phyloP scores from a whole-genome alignment of 2,329 filamentous ascomycete genomes.

The Apiospora aurea region DNA sequence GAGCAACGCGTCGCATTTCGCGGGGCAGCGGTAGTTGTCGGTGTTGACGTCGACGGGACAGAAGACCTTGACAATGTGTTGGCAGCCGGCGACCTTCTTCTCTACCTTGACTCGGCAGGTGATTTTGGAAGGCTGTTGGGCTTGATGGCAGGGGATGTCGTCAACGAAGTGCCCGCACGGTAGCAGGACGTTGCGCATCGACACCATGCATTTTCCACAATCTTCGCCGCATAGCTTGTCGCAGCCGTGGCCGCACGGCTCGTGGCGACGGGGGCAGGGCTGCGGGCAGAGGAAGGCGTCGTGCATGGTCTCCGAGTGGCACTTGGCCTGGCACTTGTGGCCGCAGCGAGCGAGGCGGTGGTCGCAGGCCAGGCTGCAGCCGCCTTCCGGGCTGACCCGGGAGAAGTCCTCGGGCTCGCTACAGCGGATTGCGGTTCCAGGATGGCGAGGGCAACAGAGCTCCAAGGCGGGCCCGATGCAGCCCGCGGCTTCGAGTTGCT shows the following conservation, averaged over 20 bases:
- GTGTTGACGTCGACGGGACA: slow-evolving; percentile 57
- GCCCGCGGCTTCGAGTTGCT: slow-evolving; percentile 53
- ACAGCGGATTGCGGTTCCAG: slow-evolving; percentile 56
- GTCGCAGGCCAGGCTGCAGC: slow-evolving; percentile 61
- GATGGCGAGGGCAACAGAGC: slow-evolving; percentile 69
- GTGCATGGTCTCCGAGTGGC: slow-evolving; percentile 57
- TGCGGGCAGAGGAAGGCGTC: slow-evolving; percentile 53
- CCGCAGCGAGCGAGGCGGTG: slow-evolving; percentile 53
- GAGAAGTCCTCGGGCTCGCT: slow-evolving; percentile 64
- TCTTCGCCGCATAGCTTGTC: slow-evolving; percentile 49
- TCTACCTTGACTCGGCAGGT: slow-evolving; percentile 55
- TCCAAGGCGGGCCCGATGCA: slow-evolving; percentile 59
- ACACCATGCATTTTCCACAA: slow-evolving; percentile 45
- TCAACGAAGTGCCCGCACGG: slow-evolving; percentile 51
- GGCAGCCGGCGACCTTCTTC: slow-evolving; percentile 60
- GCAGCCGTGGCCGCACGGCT: slow-evolving; percentile 52
- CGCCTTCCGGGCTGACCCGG: slow-evolving; percentile 65
- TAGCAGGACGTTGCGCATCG: slow-evolving; percentile 39
- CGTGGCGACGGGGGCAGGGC: slow-evolving; percentile 52
- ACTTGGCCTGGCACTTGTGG: slow-evolving; percentile 53
- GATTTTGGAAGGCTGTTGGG: slow-evolving; percentile 53
- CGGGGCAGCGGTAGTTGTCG: slow-evolving; percentile 53
- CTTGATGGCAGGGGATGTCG: slow-evolving; percentile 46
- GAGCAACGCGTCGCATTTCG: slow-evolving; percentile 52
- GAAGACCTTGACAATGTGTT: slow-evolving; percentile 56